Conservation (phyloP, 257 asterid species). For the Ballota nigra region DNA sequence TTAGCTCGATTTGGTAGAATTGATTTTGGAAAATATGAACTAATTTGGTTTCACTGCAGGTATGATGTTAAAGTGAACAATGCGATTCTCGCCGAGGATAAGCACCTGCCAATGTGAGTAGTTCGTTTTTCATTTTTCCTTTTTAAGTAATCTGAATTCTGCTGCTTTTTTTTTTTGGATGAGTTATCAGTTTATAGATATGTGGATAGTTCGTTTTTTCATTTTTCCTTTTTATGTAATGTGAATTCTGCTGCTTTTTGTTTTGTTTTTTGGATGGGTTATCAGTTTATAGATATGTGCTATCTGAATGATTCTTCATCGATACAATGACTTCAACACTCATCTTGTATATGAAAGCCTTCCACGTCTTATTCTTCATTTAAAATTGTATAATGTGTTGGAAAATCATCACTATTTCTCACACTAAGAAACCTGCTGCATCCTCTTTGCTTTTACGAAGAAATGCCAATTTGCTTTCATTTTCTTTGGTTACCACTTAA, state of each 20-base stretch:
- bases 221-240: background rate
- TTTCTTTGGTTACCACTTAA: background rate
- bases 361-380: background rate
- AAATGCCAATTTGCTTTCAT: background rate
- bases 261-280: too few species aligned
- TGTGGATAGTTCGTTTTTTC: too few species aligned
- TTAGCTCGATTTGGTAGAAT: background rate
- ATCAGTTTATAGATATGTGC: conserved; percentile 1
- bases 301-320: conserved; percentile 7
- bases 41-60: conserved; percentile 35
- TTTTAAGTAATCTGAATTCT: background rate
- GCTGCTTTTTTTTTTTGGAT: background rate
- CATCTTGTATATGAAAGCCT: background rate
- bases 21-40: background rate
- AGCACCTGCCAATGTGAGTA: conserved; percentile 86
- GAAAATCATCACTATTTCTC: background rate
- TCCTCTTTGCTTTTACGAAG: background rate
- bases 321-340: too few species aligned
- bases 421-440: background rate
- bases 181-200: conserved; percentile 9
- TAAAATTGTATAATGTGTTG: background rate
- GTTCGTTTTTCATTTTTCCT: background rate
- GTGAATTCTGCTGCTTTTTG: background rate
- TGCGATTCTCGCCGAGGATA: conserved; percentile 97
- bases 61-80: conserved; percentile 66